phyloP scores from a whole-genome alignment of 1,284 basidiomycete species.

The Somion occarium region DNA sequence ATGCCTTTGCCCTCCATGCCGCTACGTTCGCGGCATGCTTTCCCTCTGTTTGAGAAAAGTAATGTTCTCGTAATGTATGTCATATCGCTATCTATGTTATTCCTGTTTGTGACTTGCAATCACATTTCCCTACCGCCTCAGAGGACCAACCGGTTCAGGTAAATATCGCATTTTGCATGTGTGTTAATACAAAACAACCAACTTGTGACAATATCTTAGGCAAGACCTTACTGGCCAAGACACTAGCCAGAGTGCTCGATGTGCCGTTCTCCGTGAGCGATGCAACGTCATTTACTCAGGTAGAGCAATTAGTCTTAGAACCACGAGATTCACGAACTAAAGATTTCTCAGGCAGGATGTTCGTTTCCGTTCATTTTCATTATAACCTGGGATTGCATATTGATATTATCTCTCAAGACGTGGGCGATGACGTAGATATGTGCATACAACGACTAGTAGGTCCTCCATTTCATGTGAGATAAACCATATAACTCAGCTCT shows the following conservation, averaged over 20 bases:
- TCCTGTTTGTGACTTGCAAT: conserved; percentile 4
- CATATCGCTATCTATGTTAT: conserved; percentile 5
- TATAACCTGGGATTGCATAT: too few relatives aligned
- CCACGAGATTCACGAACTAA: background rate
- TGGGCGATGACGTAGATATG: conserved; percentile 93
- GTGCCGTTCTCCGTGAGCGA: conserved; percentile 90
- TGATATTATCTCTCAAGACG: conserved; percentile 49
- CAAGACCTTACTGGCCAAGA: conserved; percentile 84
- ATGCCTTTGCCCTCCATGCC: conserved; percentile 32
- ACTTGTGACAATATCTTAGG: conserved; percentile 36
- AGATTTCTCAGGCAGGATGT: conserved; percentile 65
- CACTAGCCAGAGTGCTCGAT: conserved; percentile 81
- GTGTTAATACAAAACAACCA: background rate
- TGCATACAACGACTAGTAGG: conserved; percentile 77
- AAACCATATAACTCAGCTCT: conserved; percentile 6
- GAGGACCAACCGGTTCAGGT: conserved; percentile 83
- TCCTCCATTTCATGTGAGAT: background rate
- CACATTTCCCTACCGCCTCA: conserved; percentile 26
- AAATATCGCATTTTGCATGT: conserved; percentile 13
- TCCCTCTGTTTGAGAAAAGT: conserved; percentile 85
- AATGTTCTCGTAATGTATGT: conserved; percentile 86
- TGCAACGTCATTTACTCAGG: conserved; percentile 82
- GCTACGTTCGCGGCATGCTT: conserved; percentile 36
- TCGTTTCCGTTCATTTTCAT: conserved; percentile 27
- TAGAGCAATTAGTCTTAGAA: conserved; percentile 22